Base-by-base conservation (phyloP, 2,329 filamentous ascomycete genomes). In the Xylaria sp. region DNA sequence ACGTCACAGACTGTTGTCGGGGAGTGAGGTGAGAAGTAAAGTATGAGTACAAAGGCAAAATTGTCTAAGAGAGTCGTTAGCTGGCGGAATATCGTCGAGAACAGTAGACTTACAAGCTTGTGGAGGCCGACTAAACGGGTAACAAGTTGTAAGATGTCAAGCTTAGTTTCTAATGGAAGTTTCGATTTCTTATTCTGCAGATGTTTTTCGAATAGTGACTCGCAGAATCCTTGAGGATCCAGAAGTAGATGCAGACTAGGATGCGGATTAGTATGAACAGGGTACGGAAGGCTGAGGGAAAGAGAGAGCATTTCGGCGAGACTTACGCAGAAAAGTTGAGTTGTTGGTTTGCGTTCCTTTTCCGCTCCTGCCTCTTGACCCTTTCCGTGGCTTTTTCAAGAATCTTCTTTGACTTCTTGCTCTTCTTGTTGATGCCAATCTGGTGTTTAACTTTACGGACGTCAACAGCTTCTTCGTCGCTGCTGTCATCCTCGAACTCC, bases 341-440 rank as follows among this genome's bases (percentile, higher is more conserved):
- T 0, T 90, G 88, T 71, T 96, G 92, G 3, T 93, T 92, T 67
- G 92, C 87, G 67, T 87, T 87, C 85, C 97, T 97, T 83, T 96
- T 96, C 74, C 88, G 89, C 75, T 97, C 92, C 73, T 90, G 87
- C 73, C 84, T 88, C 80, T 92, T 96, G 42, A 97, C 85, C 67
- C 89, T 92, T n/a, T 88, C 86, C 3, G 93, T 85, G 0, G 95
- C 95, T 75, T 88, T 92, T 60, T 91, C 91, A 55, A 97, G 86
- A 33, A 87, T 85, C 71, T 90, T 91, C 54, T 89, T 86, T 69
- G 92, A 89, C 83, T 98, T 98, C 76, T 91, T 94, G 15, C 88
- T 91, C 83, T 98, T 99, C 80, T 98, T 99, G 83, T 97, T 98
- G 80, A 98, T 96, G 45, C 88, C 90, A 28, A 88, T 85, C 77